Conservation (phyloP, 768 basidiomycete genomes). For the Chalciporus pseudorubinellus region DNA sequence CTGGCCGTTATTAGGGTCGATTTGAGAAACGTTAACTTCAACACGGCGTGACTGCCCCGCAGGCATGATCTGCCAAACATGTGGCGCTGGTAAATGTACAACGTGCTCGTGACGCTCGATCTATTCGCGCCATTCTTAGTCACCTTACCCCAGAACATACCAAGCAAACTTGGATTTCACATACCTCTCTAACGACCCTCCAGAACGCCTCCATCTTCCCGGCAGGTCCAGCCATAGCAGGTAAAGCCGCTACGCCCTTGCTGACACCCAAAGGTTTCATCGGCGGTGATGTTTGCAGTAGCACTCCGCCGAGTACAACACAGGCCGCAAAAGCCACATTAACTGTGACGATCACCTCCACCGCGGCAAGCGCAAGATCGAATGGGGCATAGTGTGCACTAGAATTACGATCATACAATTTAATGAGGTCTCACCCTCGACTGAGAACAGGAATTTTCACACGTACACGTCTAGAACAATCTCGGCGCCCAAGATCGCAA, state of each 20-base stretch:
- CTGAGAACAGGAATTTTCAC: neutral
- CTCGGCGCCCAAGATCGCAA: slow-evolving; percentile 53
- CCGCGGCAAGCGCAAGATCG: slow-evolving; percentile 83
- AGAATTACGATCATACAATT: neutral
- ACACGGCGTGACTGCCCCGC: slow-evolving; percentile 24
- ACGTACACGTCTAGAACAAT: slow-evolving; percentile 57
- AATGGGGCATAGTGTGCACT: slow-evolving; percentile 60
- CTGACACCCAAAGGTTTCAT: slow-evolving; percentile 10
- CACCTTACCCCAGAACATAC: neutral
- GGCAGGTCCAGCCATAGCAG: slow-evolving; percentile 28
- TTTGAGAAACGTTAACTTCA: neutral
- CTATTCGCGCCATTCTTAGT: slow-evolving; percentile 35
- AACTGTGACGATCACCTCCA: slow-evolving; percentile 77
- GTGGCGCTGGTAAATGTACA: slow-evolving; percentile 77
- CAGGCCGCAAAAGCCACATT: slow-evolving; percentile 83
- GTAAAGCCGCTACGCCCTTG: slow-evolving; percentile 12
- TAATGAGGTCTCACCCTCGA: neutral
- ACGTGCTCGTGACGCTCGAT: slow-evolving; percentile 85
- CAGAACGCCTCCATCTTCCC: slow-evolving; percentile 81
- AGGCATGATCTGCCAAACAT: slow-evolving; percentile 84
- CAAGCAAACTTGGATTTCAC: slow-evolving; percentile 16
- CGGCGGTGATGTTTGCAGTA: slow-evolving; percentile 86
- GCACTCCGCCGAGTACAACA: slow-evolving; percentile 75
- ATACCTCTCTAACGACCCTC: slow-evolving; percentile 77
- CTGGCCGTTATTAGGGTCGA: neutral